phyloP scores from a whole-genome alignment of 768 basidiomycete species.

The Lyophyllum shimeji region DNA sequence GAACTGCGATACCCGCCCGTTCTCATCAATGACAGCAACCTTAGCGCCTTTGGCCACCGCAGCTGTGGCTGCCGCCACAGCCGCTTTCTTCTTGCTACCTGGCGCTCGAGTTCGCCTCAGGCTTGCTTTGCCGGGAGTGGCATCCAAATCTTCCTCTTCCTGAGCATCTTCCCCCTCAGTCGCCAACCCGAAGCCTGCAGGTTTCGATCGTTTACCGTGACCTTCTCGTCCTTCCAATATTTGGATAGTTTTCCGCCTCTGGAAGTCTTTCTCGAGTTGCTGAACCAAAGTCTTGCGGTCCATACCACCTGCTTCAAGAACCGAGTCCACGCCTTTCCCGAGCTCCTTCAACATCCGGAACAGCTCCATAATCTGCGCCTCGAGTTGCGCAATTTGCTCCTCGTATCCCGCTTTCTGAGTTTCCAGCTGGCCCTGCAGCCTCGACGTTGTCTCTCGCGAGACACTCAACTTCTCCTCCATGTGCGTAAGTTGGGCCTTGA shows the following conservation, averaged over 20 bases:
- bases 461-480: constrained; percentile 75
- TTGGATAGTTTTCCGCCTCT: constrained; percentile 80
- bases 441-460: constrained; percentile 77
- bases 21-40: constrained; percentile 37
- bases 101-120: constrained; percentile 32
- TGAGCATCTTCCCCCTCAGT: constrained; percentile 32
- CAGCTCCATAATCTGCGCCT: constrained; percentile 89
- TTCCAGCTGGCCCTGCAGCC: constrained; percentile 76
- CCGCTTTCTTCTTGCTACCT: constrained; percentile 27
- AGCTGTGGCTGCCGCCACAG: neutral
- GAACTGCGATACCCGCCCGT: constrained; percentile 74
- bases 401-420: constrained; percentile 79
- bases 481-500: constrained; percentile 68
- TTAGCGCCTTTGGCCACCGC: constrained; percentile 19
- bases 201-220: constrained; percentile 29
- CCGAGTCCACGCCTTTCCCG: constrained; percentile 71
- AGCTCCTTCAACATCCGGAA: constrained; percentile 93
- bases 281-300: constrained; percentile 82
- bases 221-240: constrained; percentile 75
- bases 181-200: constrained; percentile 9
- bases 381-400: constrained; percentile 83
- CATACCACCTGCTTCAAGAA: constrained; percentile 69
- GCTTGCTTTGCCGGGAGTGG: constrained; percentile 58
- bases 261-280: constrained; percentile 77
- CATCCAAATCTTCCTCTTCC: constrained; percentile 51